Percentiles rank a stretch among this genome's conserved stretches.
These are phyloP conservation scores for Phialocephala subalpina DNA, from an alignment of 2,329 filamentous ascomycete species.

Conservation along the genomic window DNA sequence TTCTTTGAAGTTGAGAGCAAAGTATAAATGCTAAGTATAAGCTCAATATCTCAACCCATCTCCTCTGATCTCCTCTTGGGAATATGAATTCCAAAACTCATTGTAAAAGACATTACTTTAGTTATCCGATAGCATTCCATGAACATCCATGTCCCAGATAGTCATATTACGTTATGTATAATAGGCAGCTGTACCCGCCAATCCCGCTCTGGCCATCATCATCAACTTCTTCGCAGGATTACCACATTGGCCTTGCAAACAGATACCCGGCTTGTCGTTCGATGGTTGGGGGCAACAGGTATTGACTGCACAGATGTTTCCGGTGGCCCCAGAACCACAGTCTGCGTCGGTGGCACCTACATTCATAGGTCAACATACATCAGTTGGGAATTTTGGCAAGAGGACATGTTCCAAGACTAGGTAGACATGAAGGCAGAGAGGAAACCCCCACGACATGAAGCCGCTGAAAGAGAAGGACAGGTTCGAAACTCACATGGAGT, in stretches of 20 bases:
- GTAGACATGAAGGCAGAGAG: too few relatives aligned
- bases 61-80: background rate
- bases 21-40: background rate
- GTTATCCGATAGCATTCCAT: background rate
- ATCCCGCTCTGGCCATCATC: constrained; percentile 9
- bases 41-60: background rate
- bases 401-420: background rate
- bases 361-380: background rate
- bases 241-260: constrained; percentile 10
- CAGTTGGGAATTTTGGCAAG: background rate
- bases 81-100: background rate
- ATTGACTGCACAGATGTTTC: constrained; percentile 11
- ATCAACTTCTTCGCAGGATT: constrained; percentile 10
- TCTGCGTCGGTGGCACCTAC: background rate
- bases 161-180: too few relatives aligned
- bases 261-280: constrained; percentile 6
- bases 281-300: constrained; percentile 12
- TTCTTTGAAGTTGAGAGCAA: background rate
- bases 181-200: background rate
- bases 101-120: background rate
- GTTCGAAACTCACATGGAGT: constrained; percentile 9
- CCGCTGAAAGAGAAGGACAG: background rate
- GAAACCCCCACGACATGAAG: too few relatives aligned
- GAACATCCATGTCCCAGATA: background rate
- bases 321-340: background rate